Evolutionary conservation across 2,329 filamentous ascomycete genomes (phyloP).

Genomic region (Aspergillus sp.): DNA sequence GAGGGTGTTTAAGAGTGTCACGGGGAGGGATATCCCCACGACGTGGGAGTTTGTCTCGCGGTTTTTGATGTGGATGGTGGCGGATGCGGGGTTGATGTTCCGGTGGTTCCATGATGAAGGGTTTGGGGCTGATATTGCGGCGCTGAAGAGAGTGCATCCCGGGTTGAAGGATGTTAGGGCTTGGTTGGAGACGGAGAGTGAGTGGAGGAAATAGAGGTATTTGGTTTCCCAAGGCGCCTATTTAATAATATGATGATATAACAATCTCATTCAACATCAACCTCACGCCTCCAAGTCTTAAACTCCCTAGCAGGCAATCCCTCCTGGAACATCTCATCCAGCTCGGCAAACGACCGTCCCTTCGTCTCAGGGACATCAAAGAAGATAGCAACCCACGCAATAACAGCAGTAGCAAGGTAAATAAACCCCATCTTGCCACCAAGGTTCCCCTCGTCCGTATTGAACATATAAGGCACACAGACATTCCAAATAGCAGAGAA

Average conservation of each 20-base stretch:
- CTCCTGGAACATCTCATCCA: neutral
- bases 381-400: neutral
- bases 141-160: slow-evolving; percentile 45
- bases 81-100: slow-evolving; percentile 50
- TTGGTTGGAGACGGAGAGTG: slow-evolving; percentile 52
- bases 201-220: neutral
- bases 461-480: slow-evolving; percentile 10
- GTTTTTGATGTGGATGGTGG: slow-evolving; percentile 42
- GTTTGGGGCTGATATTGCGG: slow-evolving; percentile 48
- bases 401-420: neutral
- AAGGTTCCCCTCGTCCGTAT: slow-evolving; percentile 6
- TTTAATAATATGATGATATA: no score
- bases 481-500: neutral
- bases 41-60: slow-evolving; percentile 43
- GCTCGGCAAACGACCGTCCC: neutral
- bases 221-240: no score
- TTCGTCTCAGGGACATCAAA: slow-evolving; percentile 10
- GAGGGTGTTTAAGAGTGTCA: slow-evolving; percentile 47
- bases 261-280: no score
- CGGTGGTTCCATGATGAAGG: slow-evolving; percentile 53
- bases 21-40: slow-evolving; percentile 45
- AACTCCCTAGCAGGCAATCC: no score
- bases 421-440: slow-evolving; percentile 10
- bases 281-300: no score
- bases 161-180: slow-evolving; percentile 48